These are phyloP conservation scores for Coemansia sp. DNA, from an alignment of 192 early-diverging fungal genomes.

Conservation along the genomic window DNA sequence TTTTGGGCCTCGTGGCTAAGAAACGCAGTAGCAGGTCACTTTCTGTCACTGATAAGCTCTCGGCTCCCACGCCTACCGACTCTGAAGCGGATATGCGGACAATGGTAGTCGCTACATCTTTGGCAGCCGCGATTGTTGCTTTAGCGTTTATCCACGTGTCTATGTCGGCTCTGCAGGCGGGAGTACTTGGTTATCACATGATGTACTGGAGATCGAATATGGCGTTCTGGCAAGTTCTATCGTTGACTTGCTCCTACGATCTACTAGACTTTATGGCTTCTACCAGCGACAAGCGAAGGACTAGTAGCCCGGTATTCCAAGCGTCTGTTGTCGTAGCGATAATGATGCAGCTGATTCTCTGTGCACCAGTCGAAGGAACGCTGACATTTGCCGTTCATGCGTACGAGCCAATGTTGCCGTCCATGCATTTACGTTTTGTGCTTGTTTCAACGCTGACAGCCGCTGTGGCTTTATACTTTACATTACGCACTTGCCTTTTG, in stretches of 20 bases:
- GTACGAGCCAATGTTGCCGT: neutral
- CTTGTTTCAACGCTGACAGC: neutral
- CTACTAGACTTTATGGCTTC: neutral
- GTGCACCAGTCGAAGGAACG: neutral
- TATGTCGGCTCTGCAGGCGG: neutral
- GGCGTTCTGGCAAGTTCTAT: conserved; percentile 1
- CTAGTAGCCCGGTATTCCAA: neutral
- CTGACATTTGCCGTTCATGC: neutral
- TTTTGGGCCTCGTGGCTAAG: neutral
- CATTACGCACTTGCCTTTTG: neutral
- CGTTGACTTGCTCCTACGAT: neutral
- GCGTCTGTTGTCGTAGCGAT: neutral
- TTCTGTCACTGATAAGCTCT: neutral
- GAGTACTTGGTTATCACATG: neutral
- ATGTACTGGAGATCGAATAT: conserved; percentile 2
- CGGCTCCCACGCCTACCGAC: neutral
- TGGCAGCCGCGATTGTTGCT: neutral
- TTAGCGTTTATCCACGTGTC: neutral
- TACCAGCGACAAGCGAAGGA: neutral
- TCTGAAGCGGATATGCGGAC: neutral
- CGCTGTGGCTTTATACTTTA: neutral
- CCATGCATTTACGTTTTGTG: neutral
- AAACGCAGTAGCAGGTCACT: neutral
- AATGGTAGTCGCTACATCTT: neutral
- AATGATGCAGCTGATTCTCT: neutral